Evolutionary conservation across 345 rosid genomes (phyloP).

Genomic region (Eucalyptus cloeziana): DNA sequence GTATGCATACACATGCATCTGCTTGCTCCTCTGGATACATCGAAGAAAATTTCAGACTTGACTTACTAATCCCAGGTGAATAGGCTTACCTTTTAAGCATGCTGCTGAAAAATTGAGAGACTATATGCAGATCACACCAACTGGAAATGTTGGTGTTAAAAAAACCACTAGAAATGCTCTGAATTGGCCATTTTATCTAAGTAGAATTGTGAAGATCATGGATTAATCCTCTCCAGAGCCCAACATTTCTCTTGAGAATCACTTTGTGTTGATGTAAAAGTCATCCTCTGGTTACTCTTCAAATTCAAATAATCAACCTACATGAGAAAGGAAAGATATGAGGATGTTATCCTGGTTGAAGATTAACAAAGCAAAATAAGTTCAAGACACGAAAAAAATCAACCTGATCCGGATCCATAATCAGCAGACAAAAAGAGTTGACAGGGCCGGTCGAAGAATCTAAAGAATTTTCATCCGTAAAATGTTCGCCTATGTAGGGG

Average conservation of each 20-base stretch:
- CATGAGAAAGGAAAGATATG: background rate
- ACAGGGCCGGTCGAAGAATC: conserved; percentile 69
- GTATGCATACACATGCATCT: background rate
- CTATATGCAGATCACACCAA: background rate
- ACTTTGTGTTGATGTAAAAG: conserved; percentile 25
- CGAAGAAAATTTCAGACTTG: background rate
- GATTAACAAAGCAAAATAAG: background rate
- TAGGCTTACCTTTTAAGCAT: background rate
- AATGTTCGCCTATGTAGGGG: conserved; percentile 34
- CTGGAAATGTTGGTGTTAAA: background rate
- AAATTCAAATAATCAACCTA: conserved; percentile 89
- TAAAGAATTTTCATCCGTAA: conserved; percentile 12
- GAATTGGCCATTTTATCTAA: background rate
- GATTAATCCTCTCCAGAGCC: conserved; percentile 56
- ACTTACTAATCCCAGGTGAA: background rate
- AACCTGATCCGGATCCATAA: conserved; percentile 85
- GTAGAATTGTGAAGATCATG: conserved; percentile 2
- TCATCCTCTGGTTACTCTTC: conserved; percentile 63
- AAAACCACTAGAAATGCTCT: background rate
- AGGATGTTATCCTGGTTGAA: background rate
- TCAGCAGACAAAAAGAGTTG: conserved; percentile 45
- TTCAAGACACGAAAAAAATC: background rate
- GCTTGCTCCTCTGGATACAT: background rate
- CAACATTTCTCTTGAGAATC: conserved; percentile 38
- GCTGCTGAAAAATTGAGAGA: background rate